Evolutionary conservation across 2,329 filamentous ascomycete genomes (phyloP), one percentile per base, ranked within the genome.

Genomic region (Pyricularia sp.): DNA sequence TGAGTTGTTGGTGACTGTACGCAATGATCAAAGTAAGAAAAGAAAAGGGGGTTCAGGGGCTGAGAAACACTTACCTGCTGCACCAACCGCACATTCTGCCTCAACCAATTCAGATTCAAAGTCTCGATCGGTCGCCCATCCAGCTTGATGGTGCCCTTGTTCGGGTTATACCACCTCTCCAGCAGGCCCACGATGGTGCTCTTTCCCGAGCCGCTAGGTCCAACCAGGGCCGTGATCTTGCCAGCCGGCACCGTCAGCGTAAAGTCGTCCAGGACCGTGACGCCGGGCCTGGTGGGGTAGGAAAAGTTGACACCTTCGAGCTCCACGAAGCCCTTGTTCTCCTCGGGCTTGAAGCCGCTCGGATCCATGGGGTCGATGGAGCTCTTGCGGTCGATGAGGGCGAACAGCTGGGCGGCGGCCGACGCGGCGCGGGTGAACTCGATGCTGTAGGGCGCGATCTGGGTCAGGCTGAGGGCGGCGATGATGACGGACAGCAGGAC

Each of bases 1-100:
- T 86, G 81, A 97, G 93, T 98, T 98, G 42, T 98, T 94, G 72
- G 86, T 87, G 75, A 99, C 92, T 0, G 91, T 94, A 61, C 94
- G 94, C 78, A 50, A 6, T 30, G 28, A 20, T 20, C 17, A 4
- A 42, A 17, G 3, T 17, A 17, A 20, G 9, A 42, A 42, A 17
- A 6, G 4, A 42, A 17, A 2, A 20, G 14, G 14, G 36, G 36
- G 6, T 9, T 3, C 17, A 4, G 9, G 14, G 14, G 2, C 4
- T 4, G 9, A n/a, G n/a, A n/a, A 42, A 42, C 5, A 42, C 36
- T 17, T 9, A 42, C 36, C 36, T 91, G 89, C 71, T 90, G 87
- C 4, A 91, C 89, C 4, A 91, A 79, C 0, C 88, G 86, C 69
- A 91, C 90, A 71, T 87, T 83, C 1, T 81, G 81, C 67, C 85